Percentiles rank a stretch among this genome's conserved stretches.
These are phyloP conservation scores for Nymphaea thermarum DNA, from an alignment of 164 flowering plant species.

Conservation along the genomic window DNA sequence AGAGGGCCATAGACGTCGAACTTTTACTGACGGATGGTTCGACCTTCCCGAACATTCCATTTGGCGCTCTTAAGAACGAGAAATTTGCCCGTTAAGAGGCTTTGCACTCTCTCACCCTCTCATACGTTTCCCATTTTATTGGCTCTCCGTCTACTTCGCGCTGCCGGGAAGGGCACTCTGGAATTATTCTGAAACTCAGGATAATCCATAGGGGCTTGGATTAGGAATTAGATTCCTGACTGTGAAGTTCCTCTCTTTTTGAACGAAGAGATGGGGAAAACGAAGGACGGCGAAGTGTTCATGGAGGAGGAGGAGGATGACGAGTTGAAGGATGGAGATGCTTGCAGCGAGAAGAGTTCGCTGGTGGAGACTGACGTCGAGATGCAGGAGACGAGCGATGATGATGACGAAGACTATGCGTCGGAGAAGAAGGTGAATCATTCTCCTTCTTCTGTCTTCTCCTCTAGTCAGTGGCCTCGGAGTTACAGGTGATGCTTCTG, in stretches of 20 bases:
- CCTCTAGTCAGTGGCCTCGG: constrained; percentile 23
- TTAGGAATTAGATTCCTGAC: neutral
- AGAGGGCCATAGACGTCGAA: no score
- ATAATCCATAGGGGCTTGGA: neutral
- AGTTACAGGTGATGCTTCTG: constrained; percentile 16
- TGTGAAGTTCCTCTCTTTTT: neutral
- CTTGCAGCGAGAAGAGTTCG: neutral
- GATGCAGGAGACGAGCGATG: neutral
- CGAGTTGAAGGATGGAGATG: neutral
- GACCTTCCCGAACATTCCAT: no score
- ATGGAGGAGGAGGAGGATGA: neutral
- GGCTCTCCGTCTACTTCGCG: no score
- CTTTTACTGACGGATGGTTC: no score
- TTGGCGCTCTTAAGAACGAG: no score
- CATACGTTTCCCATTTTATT: no score
- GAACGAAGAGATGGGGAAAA: neutral
- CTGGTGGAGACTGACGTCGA: neutral
- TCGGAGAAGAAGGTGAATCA: neutral
- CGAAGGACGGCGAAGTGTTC: neutral
- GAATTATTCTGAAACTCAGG: no score
- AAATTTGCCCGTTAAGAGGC: no score
- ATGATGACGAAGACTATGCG: neutral
- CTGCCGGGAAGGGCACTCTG: no score
- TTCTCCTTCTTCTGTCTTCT: constrained; percentile 7
- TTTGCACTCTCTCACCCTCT: no score